Evolutionary conservation across 305 asterid genomes (phyloP).

Genomic region (Solanum aculeatissimum): DNA sequence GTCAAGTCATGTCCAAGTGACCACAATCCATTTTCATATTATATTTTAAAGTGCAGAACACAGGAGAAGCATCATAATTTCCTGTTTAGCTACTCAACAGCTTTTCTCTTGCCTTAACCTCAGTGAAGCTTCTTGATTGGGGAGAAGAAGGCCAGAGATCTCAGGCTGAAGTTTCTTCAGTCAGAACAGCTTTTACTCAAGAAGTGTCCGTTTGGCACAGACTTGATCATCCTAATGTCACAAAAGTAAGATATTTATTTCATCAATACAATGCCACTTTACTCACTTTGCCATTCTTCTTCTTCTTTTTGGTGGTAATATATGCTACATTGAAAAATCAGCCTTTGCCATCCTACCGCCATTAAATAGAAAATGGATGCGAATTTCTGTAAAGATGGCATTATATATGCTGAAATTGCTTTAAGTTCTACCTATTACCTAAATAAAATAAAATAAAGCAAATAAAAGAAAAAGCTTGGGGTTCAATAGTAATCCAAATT

Average conservation of each 20-base stretch:
- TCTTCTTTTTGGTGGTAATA: background rate
- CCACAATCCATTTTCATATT: background rate
- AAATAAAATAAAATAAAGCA: background rate
- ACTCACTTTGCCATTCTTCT: background rate
- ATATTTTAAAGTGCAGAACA: background rate
- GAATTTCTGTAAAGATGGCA: background rate
- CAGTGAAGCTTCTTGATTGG: slow-evolving; percentile 76
- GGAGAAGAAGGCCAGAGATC: slow-evolving; percentile 73
- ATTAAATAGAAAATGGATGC: background rate
- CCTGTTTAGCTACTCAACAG: background rate
- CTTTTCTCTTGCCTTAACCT: background rate
- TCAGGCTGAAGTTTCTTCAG: slow-evolving; percentile 45
- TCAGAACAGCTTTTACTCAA: slow-evolving; percentile 61
- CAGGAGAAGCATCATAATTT: background rate
- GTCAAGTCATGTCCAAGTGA: background rate
- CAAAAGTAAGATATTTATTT: slow-evolving; percentile 36
- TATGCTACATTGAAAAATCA: background rate
- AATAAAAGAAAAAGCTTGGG: background rate
- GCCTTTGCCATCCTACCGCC: background rate
- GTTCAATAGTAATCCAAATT: background rate
- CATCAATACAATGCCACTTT: background rate
- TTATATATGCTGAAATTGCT: background rate
- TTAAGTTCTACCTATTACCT: background rate
- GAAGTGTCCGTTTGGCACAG: slow-evolving; percentile 81
- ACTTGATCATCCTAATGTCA: slow-evolving; percentile 76